phyloP scores from a whole-genome alignment of 345 rosid species.

The Lenwebbia sp. region DNA sequence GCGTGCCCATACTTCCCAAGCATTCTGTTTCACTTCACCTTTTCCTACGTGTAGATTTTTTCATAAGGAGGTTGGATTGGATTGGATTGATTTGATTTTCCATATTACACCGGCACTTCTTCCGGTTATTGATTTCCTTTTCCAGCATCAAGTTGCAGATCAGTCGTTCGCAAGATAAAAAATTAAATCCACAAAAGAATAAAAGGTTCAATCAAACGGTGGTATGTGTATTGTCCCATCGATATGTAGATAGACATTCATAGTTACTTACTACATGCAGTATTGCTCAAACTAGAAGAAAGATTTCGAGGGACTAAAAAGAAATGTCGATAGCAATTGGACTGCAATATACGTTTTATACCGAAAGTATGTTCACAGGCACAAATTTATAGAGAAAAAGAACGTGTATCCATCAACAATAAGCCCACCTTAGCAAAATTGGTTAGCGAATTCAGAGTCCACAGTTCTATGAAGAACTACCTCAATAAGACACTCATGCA shows the following conservation, averaged over 20 bases:
- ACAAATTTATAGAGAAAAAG: background rate
- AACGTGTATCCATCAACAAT: background rate
- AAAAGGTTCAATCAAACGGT: background rate
- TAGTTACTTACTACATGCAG: background rate
- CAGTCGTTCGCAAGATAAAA: background rate
- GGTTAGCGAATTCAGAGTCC: background rate
- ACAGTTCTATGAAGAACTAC: background rate
- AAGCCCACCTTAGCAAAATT: background rate
- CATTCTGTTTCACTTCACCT: background rate
- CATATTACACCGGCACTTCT: background rate
- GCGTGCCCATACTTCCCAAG: background rate
- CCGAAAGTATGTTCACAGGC: background rate
- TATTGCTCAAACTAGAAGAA: background rate
- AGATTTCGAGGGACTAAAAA: background rate
- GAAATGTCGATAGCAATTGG: background rate
- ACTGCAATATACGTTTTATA: background rate
- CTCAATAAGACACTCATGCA: background rate
- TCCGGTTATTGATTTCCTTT: background rate
- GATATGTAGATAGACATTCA: background rate
- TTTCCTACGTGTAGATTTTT: background rate
- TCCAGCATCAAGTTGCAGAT: background rate
- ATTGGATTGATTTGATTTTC: background rate
- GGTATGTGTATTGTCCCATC: background rate
- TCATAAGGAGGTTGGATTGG: background rate
- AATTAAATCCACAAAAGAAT: background rate